A percentile compares a stretch with the other conserved stretches of the same genome.
phyloP scores from a whole-genome alignment of 208 protist genomes.

The Leishmania gerbilli region DNA sequence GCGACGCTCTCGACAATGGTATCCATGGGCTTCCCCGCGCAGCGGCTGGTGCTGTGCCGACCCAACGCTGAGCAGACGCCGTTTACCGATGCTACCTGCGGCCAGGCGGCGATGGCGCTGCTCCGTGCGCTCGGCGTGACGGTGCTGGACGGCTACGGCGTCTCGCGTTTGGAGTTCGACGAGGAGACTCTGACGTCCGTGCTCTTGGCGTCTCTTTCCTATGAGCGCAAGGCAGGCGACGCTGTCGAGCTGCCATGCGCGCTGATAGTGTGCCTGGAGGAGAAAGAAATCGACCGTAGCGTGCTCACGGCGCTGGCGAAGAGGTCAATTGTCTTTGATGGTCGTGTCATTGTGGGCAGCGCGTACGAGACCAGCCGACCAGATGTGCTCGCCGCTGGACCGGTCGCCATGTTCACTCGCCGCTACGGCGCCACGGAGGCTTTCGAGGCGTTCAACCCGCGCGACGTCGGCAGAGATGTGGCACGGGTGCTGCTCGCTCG shows the following conservation, averaged over 20 bases:
- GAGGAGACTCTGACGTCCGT: constrained; percentile 76
- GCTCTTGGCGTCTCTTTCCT: constrained; percentile 58
- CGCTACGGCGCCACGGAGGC: constrained; percentile 82
- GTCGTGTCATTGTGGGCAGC: constrained; percentile 90
- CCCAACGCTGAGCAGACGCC: constrained; percentile 37
- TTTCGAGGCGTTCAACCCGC: constrained; percentile 87
- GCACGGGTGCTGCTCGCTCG: constrained; percentile 74
- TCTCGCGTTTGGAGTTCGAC: constrained; percentile 85
- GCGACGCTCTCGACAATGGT: constrained; percentile 67
- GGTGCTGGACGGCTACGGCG: constrained; percentile 76
- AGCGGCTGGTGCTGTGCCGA: constrained; percentile 78
- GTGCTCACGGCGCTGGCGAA: constrained; percentile 90
- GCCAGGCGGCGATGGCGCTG: constrained; percentile 59
- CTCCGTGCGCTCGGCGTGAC: constrained; percentile 78
- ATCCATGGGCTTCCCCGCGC: constrained; percentile 68
- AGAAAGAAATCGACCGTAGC: constrained; percentile 90
- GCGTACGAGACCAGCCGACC: constrained; percentile 90
- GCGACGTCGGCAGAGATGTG: constrained; percentile 82
- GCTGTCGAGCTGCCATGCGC: constrained; percentile 84
- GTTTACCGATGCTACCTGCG: constrained; percentile 48
- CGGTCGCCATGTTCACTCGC: constrained; percentile 93
- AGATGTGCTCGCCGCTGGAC: constrained; percentile 81
- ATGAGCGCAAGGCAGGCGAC: constrained; percentile 48
- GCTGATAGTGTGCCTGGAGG: constrained; percentile 84
- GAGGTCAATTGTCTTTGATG: constrained; percentile 93